A percentile compares a stretch with the other conserved stretches of the same genome.
Evolutionary conservation across 208 protist genomes (phyloP).

Genomic region (Vickermania ingenoplastis): DNA sequence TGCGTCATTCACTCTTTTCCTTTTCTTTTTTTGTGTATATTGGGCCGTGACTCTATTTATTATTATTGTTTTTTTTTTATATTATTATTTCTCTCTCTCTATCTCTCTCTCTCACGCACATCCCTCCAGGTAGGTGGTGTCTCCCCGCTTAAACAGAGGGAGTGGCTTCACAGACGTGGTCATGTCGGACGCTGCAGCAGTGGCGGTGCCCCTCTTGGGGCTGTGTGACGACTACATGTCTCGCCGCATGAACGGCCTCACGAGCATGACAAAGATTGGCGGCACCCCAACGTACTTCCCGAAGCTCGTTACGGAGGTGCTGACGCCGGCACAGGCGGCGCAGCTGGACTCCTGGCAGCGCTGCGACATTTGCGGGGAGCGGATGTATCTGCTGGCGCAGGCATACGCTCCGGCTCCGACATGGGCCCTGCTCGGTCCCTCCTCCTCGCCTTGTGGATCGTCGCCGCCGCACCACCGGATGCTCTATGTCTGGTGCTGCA

Average conservation of each 20-base stretch:
- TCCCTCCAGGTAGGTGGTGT: too few species aligned
- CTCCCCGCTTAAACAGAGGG: too few species aligned
- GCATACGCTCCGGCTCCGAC: constrained; percentile 64
- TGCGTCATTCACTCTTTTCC: background rate
- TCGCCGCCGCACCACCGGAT: constrained; percentile 48
- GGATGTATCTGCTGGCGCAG: constrained; percentile 65
- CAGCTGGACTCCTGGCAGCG: constrained; percentile 44
- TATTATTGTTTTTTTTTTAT: too few species aligned
- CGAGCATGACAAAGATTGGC: constrained; percentile 69
- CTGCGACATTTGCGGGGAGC: constrained; percentile 54
- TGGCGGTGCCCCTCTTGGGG: constrained; percentile 34
- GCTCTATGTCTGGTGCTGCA: constrained; percentile 79
- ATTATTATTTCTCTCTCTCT: too few species aligned
- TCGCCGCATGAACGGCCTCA: constrained; percentile 23
- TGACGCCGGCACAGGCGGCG: constrained; percentile 5
- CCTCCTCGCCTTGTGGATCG: background rate
- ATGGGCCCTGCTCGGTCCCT: background rate
- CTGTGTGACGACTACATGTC: constrained; percentile 81
- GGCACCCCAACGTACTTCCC: constrained; percentile 52
- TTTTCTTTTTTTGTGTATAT: background rate
- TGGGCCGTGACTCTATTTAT: too few species aligned
- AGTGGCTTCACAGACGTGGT: too few species aligned
- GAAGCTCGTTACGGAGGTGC: constrained; percentile 13
- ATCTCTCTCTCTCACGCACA: too few species aligned
- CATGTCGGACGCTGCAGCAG: too few species aligned